phyloP scores from a whole-genome alignment of 805 yeast genomes.

The Pichia californica region DNA sequence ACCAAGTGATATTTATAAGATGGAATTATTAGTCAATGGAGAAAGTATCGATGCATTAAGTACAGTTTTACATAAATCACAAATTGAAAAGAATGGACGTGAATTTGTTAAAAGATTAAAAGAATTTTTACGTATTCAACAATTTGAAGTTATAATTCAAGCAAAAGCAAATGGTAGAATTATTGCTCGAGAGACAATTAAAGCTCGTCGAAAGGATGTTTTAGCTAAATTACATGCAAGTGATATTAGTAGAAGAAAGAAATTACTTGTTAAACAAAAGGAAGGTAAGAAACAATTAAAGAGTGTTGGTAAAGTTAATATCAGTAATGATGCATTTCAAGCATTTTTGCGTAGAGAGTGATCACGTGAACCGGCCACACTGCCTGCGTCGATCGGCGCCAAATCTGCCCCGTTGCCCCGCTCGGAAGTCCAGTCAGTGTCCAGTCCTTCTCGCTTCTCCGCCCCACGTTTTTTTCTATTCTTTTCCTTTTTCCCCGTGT shows the following conservation, averaged over 20 bases:
- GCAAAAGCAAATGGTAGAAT: constrained; percentile 77
- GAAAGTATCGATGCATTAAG: constrained; percentile 87
- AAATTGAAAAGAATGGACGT: constrained; percentile 64
- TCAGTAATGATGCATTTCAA: constrained; percentile 83
- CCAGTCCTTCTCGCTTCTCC: too few species aligned
- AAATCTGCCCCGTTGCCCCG: too few species aligned
- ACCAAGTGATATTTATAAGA: constrained; percentile 72
- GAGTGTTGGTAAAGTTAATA: constrained; percentile 67
- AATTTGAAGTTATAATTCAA: constrained; percentile 89
- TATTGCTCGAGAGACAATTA: constrained; percentile 87
- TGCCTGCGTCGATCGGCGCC: too few species aligned
- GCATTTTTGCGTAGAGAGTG: constrained; percentile 61
- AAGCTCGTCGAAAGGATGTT: constrained; percentile 93
- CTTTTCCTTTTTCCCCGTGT: too few species aligned
- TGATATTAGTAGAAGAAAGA: constrained; percentile 84
- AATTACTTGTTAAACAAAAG: constrained; percentile 79
- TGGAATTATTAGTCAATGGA: constrained; percentile 87
- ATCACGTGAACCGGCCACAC: too few species aligned
- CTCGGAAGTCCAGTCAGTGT: too few species aligned
- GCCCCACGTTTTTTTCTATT: too few species aligned
- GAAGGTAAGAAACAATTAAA: constrained; percentile 88
- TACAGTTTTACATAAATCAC: constrained; percentile 79
- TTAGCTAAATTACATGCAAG: constrained; percentile 89
- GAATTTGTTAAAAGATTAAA: constrained; percentile 82
- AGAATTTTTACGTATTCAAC: constrained; percentile 70